phyloP scores from a whole-genome alignment of 345 rosid genomes.

The Linum usitatissimum region DNA sequence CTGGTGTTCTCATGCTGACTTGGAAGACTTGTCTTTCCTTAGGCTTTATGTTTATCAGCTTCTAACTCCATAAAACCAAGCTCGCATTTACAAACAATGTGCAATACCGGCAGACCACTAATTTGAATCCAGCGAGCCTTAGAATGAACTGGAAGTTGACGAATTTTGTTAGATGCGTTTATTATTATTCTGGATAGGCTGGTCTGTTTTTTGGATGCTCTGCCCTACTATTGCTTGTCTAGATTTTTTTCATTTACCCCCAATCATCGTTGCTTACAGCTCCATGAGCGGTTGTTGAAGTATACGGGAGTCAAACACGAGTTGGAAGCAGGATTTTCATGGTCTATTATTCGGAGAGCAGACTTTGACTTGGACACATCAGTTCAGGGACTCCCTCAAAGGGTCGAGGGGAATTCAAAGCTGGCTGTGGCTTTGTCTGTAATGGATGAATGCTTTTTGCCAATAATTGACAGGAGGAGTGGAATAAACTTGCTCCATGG shows the following conservation, averaged over 20 bases:
- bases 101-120: too few species aligned
- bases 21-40: not conserved
- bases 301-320: slow-evolving; percentile 27
- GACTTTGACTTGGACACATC: slow-evolving; percentile 12
- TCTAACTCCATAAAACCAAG: too few species aligned
- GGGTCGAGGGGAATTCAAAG: slow-evolving; percentile 26
- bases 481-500: slow-evolving; percentile 18
- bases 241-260: not conserved
- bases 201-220: not conserved
- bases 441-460: slow-evolving; percentile 31
- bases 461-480: slow-evolving; percentile 25
- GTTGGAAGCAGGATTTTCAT: slow-evolving; percentile 24
- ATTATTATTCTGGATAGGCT: too few species aligned
- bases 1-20: not conserved
- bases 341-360: slow-evolving; percentile 22
- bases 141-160: too few species aligned
- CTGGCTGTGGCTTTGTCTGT: slow-evolving; percentile 26
- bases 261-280: slow-evolving; percentile 12
- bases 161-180: too few species aligned
- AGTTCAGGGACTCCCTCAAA: slow-evolving; percentile 17
- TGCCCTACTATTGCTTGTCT: not conserved
- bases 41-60: not conserved
- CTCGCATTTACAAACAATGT: too few species aligned
- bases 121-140: too few species aligned
- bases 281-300: slow-evolving; percentile 22